phyloP scores from a whole-genome alignment of 257 asterid species.

The Nicotiana undulata region DNA sequence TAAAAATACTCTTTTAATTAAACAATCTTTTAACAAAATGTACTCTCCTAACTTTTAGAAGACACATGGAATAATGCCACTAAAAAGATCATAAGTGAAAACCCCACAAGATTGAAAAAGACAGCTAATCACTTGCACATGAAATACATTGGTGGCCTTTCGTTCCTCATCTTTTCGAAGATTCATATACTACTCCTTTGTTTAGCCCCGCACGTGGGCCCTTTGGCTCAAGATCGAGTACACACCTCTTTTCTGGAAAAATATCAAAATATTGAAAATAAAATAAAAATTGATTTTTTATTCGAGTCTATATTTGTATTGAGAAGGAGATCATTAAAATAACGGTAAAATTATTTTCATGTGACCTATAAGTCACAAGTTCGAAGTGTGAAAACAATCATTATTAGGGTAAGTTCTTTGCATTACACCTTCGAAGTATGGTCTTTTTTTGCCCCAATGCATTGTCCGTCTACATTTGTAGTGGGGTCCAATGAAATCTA shows the following conservation, averaged over 20 bases:
- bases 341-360: too few species aligned
- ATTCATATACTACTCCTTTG: neutral
- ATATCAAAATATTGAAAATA: neutral
- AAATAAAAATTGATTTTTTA: too few species aligned
- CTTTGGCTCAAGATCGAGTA: neutral
- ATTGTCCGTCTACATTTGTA: too few species aligned
- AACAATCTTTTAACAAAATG: too few species aligned
- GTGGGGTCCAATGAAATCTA: too few species aligned
- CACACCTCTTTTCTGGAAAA: neutral
- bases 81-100: neutral
- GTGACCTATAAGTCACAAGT: too few species aligned
- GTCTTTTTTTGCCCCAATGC: too few species aligned
- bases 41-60: too few species aligned
- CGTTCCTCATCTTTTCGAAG: slow-evolving; percentile 13
- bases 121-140: neutral
- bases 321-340: too few species aligned
- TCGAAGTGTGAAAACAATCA: accelerated
- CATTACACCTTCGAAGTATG: too few species aligned
- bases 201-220: neutral
- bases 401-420: accelerated
- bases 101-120: neutral
- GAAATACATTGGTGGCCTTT: slow-evolving; percentile 11
- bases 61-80: neutral
- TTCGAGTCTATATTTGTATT: too few species aligned
- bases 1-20: too few species aligned